Base-by-base conservation (phyloP, 352 stramenopile species). In the Globisporangium emineosum region DNA sequence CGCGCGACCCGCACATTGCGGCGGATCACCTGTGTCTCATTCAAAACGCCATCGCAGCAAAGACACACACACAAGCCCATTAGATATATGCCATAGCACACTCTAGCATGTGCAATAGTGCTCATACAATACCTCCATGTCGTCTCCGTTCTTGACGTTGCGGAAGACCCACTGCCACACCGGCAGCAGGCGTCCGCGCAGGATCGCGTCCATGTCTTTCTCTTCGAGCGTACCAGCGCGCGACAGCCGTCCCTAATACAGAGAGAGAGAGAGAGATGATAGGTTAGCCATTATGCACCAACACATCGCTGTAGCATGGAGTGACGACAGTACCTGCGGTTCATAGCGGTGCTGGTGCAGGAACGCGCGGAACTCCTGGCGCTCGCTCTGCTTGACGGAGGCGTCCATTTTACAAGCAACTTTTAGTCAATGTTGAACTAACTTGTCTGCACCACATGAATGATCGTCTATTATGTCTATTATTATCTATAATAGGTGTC, bases 191-290 rank as follows among this genome's bases (percentile, higher is more conserved):
- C 65, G 64, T 0, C 71, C 66, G 4, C 71, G 71, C 58, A 77
- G 25, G 32, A 84, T 63, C n/a, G 76, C 76, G 56, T 84, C 76
- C 55, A 84, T 32, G 57, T 84, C 76, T 19, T 61, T 71, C 25
- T 84, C 76, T 59, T 81, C 64, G 13, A 84, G 57, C 23, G 25
- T 29, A 2, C 73, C 67, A 2, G 64, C 71, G 13, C 73, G 69
- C 12, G 69, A 66, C 30, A 75, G 67, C 3, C 67, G 71, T 43
- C 76, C 76, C 73, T 84, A 42, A 60, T n/a, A 21, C 27, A 45
- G 23, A 40, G 8, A 42, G 30, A 51, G n/a, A 35, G 5, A 35
- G 17, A 27, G 9, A 12, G 10, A 25, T 5, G 9, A 30, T 15
- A 42, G 27, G 37, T 45, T 13, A 45, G 21, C 9, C 3, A n/a